Percentiles rank a stretch among this genome's conserved stretches.
Conservation (phyloP, 495 filamentous ascomycete species). For the Patellaria atrata region DNA sequence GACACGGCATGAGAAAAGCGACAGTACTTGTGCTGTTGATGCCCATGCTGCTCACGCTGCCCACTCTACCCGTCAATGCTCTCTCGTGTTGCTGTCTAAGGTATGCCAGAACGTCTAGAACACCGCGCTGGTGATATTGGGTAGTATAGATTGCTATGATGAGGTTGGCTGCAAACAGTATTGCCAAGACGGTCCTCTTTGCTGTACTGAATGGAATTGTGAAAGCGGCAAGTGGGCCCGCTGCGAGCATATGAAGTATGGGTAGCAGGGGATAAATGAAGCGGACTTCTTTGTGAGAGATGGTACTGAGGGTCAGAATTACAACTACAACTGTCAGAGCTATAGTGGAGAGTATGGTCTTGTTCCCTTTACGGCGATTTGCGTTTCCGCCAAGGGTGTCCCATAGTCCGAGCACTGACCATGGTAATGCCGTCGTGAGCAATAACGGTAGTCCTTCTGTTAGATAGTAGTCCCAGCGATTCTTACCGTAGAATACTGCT, state of each 20-base stretch:
- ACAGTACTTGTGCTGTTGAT: constrained; percentile 39
- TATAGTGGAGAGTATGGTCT: constrained; percentile 26
- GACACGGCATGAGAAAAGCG: constrained; percentile 93
- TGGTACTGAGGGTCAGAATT: constrained; percentile 50
- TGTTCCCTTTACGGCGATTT: not conserved
- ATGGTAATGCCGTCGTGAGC: constrained; percentile 70
- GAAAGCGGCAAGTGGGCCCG: constrained; percentile 49
- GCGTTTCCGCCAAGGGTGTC: no score
- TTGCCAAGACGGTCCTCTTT: constrained; percentile 8
- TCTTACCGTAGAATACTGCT: constrained; percentile 83
- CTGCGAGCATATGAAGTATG: constrained; percentile 64
- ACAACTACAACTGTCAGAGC: constrained; percentile 46
- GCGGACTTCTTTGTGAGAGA: constrained; percentile 94
- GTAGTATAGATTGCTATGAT: constrained; percentile 60
- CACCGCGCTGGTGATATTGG: constrained; percentile 63
- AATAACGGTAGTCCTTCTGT: constrained; percentile 81
- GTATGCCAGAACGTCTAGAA: constrained; percentile 54
- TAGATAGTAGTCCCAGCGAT: constrained; percentile 84
- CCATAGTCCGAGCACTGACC: constrained; percentile 52
- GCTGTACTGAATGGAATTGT: constrained; percentile 11
- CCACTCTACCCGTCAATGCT: not conserved
- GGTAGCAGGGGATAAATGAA: constrained; percentile 93
- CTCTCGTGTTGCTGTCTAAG: constrained; percentile 56
- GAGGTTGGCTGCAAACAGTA: constrained; percentile 41
- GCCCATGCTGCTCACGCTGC: not conserved